Evolutionary conservation across 2,329 filamentous ascomycete species (phyloP).

Genomic region (Claviceps arundinis): DNA sequence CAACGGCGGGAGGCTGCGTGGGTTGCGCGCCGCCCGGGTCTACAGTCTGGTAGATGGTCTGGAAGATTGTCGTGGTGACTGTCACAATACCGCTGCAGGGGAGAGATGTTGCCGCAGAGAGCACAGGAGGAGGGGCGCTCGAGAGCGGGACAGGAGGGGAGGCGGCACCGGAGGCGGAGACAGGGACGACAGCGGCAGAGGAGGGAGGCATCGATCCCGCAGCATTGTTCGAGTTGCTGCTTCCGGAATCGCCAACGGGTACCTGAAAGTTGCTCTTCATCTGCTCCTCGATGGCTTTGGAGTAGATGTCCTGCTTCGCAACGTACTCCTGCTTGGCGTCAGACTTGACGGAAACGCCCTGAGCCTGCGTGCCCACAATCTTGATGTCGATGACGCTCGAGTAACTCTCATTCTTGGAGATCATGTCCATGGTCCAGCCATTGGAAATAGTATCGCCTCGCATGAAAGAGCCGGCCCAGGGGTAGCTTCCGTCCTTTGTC

Average conservation of each 20-base stretch:
- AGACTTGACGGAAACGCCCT: slow-evolving; percentile 12
- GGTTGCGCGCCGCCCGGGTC: slow-evolving; percentile 7
- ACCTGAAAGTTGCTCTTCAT: slow-evolving; percentile 33
- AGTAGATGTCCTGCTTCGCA: slow-evolving; percentile 26
- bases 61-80: slow-evolving; percentile 25
- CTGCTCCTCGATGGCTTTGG: slow-evolving; percentile 31
- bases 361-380: slow-evolving; percentile 16
- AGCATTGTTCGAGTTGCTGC: slow-evolving; percentile 6
- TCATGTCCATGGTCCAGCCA: slow-evolving; percentile 22
- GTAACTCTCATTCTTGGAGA: slow-evolving; percentile 27
- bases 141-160: background rate
- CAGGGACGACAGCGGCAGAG: background rate
- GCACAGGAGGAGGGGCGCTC: slow-evolving; percentile 6
- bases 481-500: slow-evolving; percentile 27
- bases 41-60: slow-evolving; percentile 23
- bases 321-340: slow-evolving; percentile 16
- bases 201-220: background rate
- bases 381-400: slow-evolving; percentile 28
- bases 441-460: slow-evolving; percentile 23
- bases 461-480: slow-evolving; percentile 28
- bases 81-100: slow-evolving; percentile 12
- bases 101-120: background rate
- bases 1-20: background rate
- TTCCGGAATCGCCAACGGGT: slow-evolving; percentile 17
- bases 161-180: background rate